Percentiles rank a stretch among this genome's conserved stretches.
phyloP scores from a whole-genome alignment of 2,329 filamentous ascomycete genomes.

The Penicillium sp. region DNA sequence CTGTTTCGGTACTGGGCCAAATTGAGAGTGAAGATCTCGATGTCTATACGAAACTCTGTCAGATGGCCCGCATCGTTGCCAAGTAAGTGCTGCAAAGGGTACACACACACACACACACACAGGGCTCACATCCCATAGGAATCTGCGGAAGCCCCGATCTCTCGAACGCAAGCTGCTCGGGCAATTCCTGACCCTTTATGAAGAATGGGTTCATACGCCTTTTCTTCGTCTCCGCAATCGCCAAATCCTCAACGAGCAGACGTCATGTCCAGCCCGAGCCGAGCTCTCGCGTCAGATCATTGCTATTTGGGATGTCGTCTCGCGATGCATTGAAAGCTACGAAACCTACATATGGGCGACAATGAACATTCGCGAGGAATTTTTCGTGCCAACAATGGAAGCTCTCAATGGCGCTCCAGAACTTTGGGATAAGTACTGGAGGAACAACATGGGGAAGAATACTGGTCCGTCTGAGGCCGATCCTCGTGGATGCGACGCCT shows the following conservation, averaged over 20 bases:
- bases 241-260: slow-evolving; percentile 15
- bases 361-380: slow-evolving; percentile 14
- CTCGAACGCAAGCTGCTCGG: slow-evolving; percentile 24
- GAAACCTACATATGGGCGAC: slow-evolving; percentile 15
- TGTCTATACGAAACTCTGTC: slow-evolving; percentile 15
- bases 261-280: slow-evolving; percentile 6
- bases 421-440: slow-evolving; percentile 10
- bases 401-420: slow-evolving; percentile 11
- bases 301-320: slow-evolving; percentile 21
- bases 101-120: not conserved
- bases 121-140: slow-evolving; percentile 10
- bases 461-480: not conserved
- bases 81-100: slow-evolving; percentile 16
- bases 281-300: slow-evolving; percentile 17
- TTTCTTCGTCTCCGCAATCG: slow-evolving; percentile 23
- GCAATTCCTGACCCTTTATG: slow-evolving; percentile 27
- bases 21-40: slow-evolving; percentile 8
- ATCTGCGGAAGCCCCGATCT: slow-evolving; percentile 20
- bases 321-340: slow-evolving; percentile 24
- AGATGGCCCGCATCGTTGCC: slow-evolving; percentile 18
- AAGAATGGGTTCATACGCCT: slow-evolving; percentile 26
- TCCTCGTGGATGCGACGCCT: no score
- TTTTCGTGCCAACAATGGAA: slow-evolving; percentile 13
- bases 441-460: not conserved
- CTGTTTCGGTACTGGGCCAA: slow-evolving; percentile 9